Evolutionary conservation across 768 basidiomycete genomes (phyloP).

Genomic region (Boletales sp.): DNA sequence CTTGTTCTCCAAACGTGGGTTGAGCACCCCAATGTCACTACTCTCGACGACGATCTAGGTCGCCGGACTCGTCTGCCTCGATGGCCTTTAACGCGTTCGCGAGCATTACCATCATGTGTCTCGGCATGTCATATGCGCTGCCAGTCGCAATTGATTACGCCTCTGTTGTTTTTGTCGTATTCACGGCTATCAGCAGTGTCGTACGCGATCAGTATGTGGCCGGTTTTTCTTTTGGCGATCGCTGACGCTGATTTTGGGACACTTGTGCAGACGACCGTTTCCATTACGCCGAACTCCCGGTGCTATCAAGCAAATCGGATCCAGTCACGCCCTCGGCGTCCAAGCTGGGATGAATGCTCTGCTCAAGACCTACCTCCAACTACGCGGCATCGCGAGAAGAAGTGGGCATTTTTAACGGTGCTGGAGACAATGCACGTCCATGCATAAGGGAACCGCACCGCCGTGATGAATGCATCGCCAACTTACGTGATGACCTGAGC

Average conservation of each 20-base stretch:
- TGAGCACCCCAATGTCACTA: constrained; percentile 68
- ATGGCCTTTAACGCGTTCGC: constrained; percentile 68
- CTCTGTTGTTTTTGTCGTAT: constrained; percentile 63
- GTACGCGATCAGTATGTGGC: constrained; percentile 53
- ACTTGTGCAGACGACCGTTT: constrained; percentile 35
- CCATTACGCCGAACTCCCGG: constrained; percentile 43
- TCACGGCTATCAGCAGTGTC: constrained; percentile 55
- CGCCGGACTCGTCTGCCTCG: constrained; percentile 56
- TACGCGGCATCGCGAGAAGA: background rate
- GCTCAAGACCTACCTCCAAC: background rate
- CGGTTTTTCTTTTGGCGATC: background rate
- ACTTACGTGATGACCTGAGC: constrained; percentile 26
- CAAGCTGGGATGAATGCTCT: background rate
- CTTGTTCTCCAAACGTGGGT: constrained; percentile 70
- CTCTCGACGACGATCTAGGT: constrained; percentile 57
- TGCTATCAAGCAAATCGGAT: constrained; percentile 15
- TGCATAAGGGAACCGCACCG: constrained; percentile 4
- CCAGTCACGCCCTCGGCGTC: background rate
- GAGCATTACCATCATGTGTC: constrained; percentile 62
- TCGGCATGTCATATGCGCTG: constrained; percentile 61
- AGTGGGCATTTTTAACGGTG: background rate
- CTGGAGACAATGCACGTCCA: background rate
- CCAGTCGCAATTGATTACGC: constrained; percentile 66
- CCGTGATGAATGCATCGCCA: constrained; percentile 22
- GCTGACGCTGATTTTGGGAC: background rate